Base-by-base conservation (phyloP, 768 basidiomycete genomes). In the Gymnopilus junonius region DNA sequence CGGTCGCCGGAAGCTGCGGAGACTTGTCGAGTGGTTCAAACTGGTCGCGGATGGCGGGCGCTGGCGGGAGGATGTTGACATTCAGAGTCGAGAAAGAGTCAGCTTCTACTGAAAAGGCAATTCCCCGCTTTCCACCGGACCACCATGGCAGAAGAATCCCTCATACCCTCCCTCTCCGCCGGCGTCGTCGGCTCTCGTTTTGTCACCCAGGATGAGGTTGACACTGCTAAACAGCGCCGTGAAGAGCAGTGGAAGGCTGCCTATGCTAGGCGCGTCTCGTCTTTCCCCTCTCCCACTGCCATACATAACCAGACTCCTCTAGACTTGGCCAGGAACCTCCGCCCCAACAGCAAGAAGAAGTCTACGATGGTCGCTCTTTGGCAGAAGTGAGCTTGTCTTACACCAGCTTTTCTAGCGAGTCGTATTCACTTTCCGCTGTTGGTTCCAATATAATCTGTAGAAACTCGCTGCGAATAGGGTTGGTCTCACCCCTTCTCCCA, bases 171-270 rank as follows among this genome's bases (percentile, higher is more conserved):
- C 42, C 84, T 94, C 59, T 84, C 90, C 8, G 78, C 86, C 8
- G 86, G 86, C 69, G 83, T 83, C 37, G 93, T 94, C 46, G 91
- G 92, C 73, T 92, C 92, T 43, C 88, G 93, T 58, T 95, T 95
- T 76, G 86, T 95, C 65, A 88, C 93, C 43, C 87, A 92, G 75
- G 82, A 83, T 15, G 93, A 95, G 57, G 76, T 95, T 46, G 93
- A 94, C 39, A 78, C 82, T 21, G 91, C 91, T 37, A 90, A 86
- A 58, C 80, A 84, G 7, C 81, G 87, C 31, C 80, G 87, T 65
- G 93, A 95, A 6, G 92, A 92, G 69, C 91, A 93, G 69, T 95
- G 93, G 93, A 92, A 89, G 70, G 93, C 93, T 14, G 93, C 93
- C 27, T 95, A 94, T 75, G 93, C 93, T 43, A 85, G 91, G 91